Conservation (phyloP, 2,329 filamentous ascomycete species). For the Fusarium papillatum region DNA sequence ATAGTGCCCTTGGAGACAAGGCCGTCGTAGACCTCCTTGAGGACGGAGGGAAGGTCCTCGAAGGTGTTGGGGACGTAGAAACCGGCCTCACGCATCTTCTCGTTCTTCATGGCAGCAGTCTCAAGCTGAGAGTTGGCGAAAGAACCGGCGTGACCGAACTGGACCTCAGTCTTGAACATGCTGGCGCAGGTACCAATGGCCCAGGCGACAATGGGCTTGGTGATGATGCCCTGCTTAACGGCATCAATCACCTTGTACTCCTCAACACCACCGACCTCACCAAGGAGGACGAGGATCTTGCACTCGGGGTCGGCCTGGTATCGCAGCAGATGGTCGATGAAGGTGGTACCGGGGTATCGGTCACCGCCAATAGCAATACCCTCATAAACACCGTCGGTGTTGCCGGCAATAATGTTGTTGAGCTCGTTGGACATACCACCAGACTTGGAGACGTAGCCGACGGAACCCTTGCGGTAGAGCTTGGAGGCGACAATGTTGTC, state of each 20-base stretch:
- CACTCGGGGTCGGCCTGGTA: conserved; percentile 97
- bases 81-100: conserved; percentile 94
- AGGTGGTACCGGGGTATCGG: conserved; percentile 98
- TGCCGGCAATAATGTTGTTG: conserved; percentile 99
- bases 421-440: conserved; percentile 99
- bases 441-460: conserved; percentile 99
- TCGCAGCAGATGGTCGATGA: conserved; percentile 97
- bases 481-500: conserved; percentile 99
- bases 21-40: conserved; percentile 88
- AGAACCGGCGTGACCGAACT: conserved; percentile 98
- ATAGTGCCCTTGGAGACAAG: conserved; percentile 89
- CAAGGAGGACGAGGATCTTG: conserved; percentile 96
- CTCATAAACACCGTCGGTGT: conserved; percentile 98
- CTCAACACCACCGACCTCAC: conserved; percentile 99
- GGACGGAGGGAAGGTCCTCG: conserved; percentile 87
- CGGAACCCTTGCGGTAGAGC: conserved; percentile 99
- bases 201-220: conserved; percentile 99
- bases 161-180: conserved; percentile 99
- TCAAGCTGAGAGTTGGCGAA: conserved; percentile 99
- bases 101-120: conserved; percentile 97
- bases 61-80: conserved; percentile 97
- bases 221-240: conserved; percentile 93
- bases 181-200: conserved; percentile 99
- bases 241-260: conserved; percentile 99
- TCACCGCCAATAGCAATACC: conserved; percentile 99